Conservation (phyloP, 805 yeast genomes). For the Hanseniaspora guilliermondii region DNA sequence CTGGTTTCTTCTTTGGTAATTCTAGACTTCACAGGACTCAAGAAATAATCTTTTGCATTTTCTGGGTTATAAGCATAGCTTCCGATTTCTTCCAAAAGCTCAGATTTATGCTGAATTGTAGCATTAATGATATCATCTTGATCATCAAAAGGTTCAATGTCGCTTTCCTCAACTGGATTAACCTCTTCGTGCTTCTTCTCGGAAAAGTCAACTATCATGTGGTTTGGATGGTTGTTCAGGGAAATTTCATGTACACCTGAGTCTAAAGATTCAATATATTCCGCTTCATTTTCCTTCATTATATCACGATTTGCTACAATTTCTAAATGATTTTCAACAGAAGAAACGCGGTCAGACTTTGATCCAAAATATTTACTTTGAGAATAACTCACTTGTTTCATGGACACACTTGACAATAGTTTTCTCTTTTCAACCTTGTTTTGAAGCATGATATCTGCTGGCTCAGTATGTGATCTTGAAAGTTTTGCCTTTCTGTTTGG, state of each 20-base stretch:
- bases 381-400: neutral
- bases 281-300: neutral
- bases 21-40: neutral
- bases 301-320: neutral
- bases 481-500: neutral
- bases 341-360: neutral
- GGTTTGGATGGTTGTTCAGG: conserved; percentile 1
- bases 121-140: neutral
- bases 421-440: neutral
- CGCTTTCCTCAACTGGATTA: neutral
- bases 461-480: neutral
- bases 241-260: conserved; percentile 1
- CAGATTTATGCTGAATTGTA: conserved; percentile 4
- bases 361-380: neutral
- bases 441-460: neutral
- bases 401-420: neutral
- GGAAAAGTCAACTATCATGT: conserved; percentile 10
- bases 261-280: neutral
- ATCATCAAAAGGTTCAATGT: neutral
- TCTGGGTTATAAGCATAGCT: neutral
- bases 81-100: neutral
- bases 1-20: neutral
- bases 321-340: neutral
- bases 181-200: neutral
- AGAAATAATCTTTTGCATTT: neutral